Conservation (phyloP, 2,329 filamentous ascomycete species). For the Sphaerulina populicola region DNA sequence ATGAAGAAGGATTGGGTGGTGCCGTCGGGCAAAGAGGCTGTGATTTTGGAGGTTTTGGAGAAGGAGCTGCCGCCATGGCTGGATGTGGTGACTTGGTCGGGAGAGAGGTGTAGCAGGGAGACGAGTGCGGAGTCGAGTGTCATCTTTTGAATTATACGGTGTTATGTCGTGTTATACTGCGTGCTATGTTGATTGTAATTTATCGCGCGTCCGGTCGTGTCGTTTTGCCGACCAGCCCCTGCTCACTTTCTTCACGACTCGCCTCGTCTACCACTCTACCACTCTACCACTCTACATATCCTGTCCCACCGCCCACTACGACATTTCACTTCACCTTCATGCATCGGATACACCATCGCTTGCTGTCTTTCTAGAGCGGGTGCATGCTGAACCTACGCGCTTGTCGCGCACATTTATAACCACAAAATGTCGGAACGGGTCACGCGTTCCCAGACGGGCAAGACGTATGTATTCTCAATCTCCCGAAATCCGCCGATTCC, state of each 20-base stretch:
- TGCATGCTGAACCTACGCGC: conserved; percentile 2
- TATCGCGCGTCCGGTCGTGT: no score
- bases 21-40: conserved; percentile 41
- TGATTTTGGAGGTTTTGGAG: conserved; percentile 57
- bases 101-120: conserved; percentile 52
- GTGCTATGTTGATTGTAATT: no score
- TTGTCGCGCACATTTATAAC: conserved; percentile 4
- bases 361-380: not conserved
- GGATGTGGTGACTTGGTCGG: conserved; percentile 46
- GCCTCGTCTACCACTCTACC: no score
- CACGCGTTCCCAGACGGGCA: conserved; percentile 43
- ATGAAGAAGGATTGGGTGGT: conserved; percentile 56
- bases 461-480: conserved; percentile 34
- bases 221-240: no score
- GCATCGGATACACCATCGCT: no score
- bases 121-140: conserved; percentile 55
- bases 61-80: conserved; percentile 58
- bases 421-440: conserved; percentile 25
- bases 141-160: not conserved
- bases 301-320: no score
- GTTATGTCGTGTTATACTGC: no score
- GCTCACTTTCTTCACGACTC: no score
- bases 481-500: not conserved
- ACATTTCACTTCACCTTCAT: no score
- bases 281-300: no score